Evolutionary conservation across 352 stramenopile species (phyloP).

Genomic region (Phytophthora sansomeana): DNA sequence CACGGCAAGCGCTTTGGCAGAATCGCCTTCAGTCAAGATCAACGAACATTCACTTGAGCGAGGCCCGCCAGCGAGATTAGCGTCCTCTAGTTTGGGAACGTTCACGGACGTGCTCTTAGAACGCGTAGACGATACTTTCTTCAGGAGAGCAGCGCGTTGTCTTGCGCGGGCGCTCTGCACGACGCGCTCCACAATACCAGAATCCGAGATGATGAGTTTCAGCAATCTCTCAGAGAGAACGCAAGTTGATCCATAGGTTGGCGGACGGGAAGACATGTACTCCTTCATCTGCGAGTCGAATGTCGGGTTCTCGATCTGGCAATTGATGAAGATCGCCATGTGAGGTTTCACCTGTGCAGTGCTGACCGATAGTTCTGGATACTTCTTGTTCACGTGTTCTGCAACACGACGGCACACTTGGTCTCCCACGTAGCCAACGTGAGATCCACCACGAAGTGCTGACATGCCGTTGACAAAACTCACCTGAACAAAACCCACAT

Average conservation of each 20-base stretch:
- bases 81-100: constrained; percentile 99
- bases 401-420: constrained; percentile 89
- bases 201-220: constrained; percentile 95
- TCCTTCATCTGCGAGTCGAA: constrained; percentile 99
- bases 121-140: constrained; percentile 81
- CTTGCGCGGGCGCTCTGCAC: constrained; percentile 94
- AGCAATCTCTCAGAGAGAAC: constrained; percentile 95
- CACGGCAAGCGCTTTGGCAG: constrained; percentile 99
- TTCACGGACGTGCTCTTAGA: constrained; percentile 82
- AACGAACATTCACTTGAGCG: constrained; percentile 94
- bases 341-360: constrained; percentile 97
- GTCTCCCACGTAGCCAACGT: constrained; percentile 93
- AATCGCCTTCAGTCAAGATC: constrained; percentile 99
- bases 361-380: constrained; percentile 93
- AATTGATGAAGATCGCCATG: constrained; percentile 98
- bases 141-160: constrained; percentile 93
- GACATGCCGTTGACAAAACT: constrained; percentile 99
- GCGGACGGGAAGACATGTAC: constrained; percentile 94
- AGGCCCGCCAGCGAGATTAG: constrained; percentile 95
- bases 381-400: constrained; percentile 97
- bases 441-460: constrained; percentile 96
- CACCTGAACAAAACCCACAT: constrained; percentile 96
- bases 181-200: constrained; percentile 95
- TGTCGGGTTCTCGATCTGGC: constrained; percentile 98
- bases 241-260: constrained; percentile 90